These are phyloP conservation scores for grape (Vitis vinifera) DNA, from an alignment of 164 flowering plant genomes.

Conservation along the genomic window ASM3070453v1 NC_081822.1:9588501-9589000, in stretches of 20 bases:
- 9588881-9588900: conserved; percentile 85
- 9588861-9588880: conserved; percentile 91
- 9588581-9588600: not conserved
- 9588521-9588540: not conserved
- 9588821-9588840: not conserved
- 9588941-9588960: conserved; percentile 47
- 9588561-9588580: not conserved
- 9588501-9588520: conserved; percentile 4
- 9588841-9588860: conserved; percentile 70
- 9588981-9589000: conserved; percentile 90
- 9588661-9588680: not conserved
- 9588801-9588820: not conserved
- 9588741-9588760: conserved; percentile 6
- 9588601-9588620: too few species aligned
- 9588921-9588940: conserved; percentile 87
- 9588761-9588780: not conserved
- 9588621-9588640: too few species aligned
- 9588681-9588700: not conserved
- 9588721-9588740: not conserved
- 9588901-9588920: conserved; percentile 90
- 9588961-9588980: conserved; percentile 95
- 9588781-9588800: not conserved
- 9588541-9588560: not conserved
- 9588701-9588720: not conserved
- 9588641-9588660: too few species aligned